Conservation (phyloP, 495 filamentous ascomycete genomes). For the Penicillium antarcticum region DNA sequence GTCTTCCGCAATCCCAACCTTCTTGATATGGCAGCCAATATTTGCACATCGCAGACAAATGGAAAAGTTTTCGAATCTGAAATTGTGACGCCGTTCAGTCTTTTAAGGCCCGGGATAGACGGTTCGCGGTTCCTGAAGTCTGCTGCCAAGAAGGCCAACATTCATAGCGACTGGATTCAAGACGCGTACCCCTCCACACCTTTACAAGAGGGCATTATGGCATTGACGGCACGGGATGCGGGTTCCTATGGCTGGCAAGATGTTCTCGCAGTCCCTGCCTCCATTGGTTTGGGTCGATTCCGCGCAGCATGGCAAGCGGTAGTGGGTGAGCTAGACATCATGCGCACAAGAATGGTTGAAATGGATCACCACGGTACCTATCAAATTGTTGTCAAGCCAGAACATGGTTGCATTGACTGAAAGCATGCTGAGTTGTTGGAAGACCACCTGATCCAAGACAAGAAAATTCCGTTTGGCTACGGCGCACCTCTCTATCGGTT, state of each 20-base stretch:
- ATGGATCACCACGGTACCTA: too few relatives aligned
- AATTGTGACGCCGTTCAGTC: background rate
- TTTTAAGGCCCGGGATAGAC: background rate
- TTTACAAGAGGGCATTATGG: slow-evolving; percentile 42
- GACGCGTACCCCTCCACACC: slow-evolving; percentile 52
- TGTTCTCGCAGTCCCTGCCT: slow-evolving; percentile 40
- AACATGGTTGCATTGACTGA: too few relatives aligned
- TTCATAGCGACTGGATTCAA: slow-evolving; percentile 10
- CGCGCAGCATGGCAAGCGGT: slow-evolving; percentile 31
- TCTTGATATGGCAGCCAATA: slow-evolving; percentile 6
- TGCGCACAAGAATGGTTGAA: too few relatives aligned
- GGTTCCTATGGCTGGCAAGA: slow-evolving; percentile 51
- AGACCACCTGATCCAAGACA: too few relatives aligned
- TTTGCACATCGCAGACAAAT: background rate
- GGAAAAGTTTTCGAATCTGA: background rate
- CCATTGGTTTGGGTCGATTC: slow-evolving; percentile 31
- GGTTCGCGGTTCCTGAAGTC: background rate
- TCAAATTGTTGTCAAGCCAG: too few relatives aligned
- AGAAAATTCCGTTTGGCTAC: too few relatives aligned
- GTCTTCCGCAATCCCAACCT: slow-evolving; percentile 39
- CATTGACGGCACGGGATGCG: background rate
- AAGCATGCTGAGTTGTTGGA: too few relatives aligned
- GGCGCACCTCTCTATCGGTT: too few relatives aligned
- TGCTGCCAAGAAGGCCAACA: background rate
- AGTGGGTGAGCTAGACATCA: too few relatives aligned